Conservation (phyloP, 2,329 filamentous ascomycete species). For the Alternaria alternata region DNA sequence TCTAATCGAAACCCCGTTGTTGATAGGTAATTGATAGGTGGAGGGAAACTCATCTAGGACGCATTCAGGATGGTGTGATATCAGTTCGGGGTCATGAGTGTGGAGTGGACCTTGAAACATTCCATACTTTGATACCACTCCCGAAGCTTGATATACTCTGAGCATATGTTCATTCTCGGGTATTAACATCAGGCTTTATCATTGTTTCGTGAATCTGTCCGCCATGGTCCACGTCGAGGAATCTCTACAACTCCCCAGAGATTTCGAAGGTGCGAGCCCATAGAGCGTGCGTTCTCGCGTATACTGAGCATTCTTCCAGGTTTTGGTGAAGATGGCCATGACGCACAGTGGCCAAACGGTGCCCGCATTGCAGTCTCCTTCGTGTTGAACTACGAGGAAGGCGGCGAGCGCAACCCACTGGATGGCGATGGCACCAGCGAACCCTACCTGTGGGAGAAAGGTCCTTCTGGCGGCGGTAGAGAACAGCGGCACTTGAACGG, state of each 20-base stretch:
- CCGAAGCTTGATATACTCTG: not conserved
- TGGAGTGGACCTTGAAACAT: not conserved
- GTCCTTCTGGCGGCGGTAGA: conserved; percentile 36
- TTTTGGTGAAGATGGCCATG: conserved; percentile 52
- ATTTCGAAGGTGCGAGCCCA: conserved; percentile 46
- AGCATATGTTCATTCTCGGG: not conserved
- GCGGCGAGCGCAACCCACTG: conserved; percentile 44
- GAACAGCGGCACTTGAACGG: conserved; percentile 57
- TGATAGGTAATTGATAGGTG: not conserved
- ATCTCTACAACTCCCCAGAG: conserved; percentile 48
- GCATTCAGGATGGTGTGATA: not conserved
- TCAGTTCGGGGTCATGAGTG: not conserved
- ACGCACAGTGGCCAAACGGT: conserved; percentile 48
- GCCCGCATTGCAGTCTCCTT: conserved; percentile 51
- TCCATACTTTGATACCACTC: not conserved
- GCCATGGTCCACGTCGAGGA: conserved; percentile 45
- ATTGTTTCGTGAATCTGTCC: not conserved
- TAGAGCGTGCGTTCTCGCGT: not conserved
- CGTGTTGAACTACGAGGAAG: conserved; percentile 51
- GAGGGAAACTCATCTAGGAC: not conserved
- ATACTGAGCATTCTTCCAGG: conserved; percentile 1
- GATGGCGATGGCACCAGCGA: conserved; percentile 46
- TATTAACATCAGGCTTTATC: not conserved
- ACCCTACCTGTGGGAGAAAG: conserved; percentile 50
- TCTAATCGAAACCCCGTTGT: not conserved